These are phyloP conservation scores for Sporothrix brunneoviolacea DNA, from an alignment of 2,329 filamentous ascomycete genomes.

Conservation along the genomic window DNA sequence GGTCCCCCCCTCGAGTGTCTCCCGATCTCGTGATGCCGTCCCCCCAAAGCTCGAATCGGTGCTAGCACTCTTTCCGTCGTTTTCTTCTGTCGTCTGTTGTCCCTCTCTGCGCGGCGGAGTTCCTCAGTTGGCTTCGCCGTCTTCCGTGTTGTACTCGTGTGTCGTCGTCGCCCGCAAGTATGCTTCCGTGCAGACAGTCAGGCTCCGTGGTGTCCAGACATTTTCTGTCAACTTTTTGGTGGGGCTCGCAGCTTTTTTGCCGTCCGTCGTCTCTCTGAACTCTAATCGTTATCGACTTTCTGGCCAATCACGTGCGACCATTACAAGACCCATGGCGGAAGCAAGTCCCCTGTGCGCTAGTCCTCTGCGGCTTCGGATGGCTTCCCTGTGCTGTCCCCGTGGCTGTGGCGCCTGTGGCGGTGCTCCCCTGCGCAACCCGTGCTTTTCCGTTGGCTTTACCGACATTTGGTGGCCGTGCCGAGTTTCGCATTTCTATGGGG, in stretches of 20 bases:
- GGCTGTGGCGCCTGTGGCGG: conserved; percentile 3
- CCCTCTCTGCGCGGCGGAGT: too few relatives aligned
- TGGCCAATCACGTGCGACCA: not conserved
- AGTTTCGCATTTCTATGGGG: conserved; percentile 1
- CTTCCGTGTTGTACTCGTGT: not conserved
- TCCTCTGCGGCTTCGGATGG: not conserved
- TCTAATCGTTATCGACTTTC: not conserved
- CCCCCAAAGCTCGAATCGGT: too few relatives aligned
- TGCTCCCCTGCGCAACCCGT: conserved; percentile 8
- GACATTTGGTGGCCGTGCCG: conserved; percentile 5
- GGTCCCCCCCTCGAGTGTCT: too few relatives aligned
- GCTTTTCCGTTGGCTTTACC: conserved; percentile 13
- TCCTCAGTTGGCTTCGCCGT: too few relatives aligned
- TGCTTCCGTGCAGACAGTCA: conserved; percentile 1
- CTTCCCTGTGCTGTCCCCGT: not conserved
- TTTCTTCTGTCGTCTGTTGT: too few relatives aligned
- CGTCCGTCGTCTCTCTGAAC: not conserved
- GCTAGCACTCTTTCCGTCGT: too few relatives aligned
- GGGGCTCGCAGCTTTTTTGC: conserved; percentile 5
- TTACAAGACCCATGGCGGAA: not conserved
- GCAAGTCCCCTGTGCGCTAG: conserved; percentile 2
- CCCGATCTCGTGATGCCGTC: too few relatives aligned
- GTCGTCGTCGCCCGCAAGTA: conserved; percentile 2
- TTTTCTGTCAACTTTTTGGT: conserved; percentile 11
- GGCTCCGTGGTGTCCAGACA: not conserved